These are phyloP conservation scores for Cyclotella cryptica DNA, from an alignment of 108 stramenopile genomes.

Conservation along the genomic window DNA sequence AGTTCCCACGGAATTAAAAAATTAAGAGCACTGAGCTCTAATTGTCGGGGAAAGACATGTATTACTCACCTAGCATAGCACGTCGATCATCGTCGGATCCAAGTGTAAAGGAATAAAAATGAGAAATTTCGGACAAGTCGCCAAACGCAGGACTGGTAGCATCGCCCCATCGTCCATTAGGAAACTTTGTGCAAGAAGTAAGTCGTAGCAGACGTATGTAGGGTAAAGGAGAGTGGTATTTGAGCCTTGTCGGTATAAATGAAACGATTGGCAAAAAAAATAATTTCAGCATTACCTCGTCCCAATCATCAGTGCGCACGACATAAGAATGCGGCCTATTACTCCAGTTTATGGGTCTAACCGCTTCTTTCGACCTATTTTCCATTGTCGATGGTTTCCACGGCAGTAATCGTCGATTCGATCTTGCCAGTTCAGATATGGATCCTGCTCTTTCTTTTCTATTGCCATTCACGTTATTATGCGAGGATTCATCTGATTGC, in stretches of 20 bases:
- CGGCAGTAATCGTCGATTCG: slow-evolving; percentile 60
- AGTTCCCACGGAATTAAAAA: no score
- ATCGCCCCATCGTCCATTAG: slow-evolving; percentile 95
- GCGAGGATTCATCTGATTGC: neutral
- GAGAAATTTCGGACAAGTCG: slow-evolving; percentile 86
- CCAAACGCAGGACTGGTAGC: slow-evolving; percentile 92
- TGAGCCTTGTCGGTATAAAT: no score
- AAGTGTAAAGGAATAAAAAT: slow-evolving; percentile 86
- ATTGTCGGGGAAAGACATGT: no score
- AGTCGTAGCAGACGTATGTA: neutral
- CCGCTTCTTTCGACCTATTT: slow-evolving; percentile 80
- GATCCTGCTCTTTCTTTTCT: slow-evolving; percentile 45
- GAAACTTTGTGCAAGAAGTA: slow-evolving; percentile 18
- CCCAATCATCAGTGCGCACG: slow-evolving; percentile 95
- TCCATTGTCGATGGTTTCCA: slow-evolving; percentile 83
- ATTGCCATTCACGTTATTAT: neutral
- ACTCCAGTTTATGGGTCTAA: slow-evolving; percentile 98
- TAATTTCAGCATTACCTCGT: slow-evolving; percentile 60
- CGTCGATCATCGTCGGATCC: slow-evolving; percentile 88
- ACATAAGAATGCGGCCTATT: slow-evolving; percentile 96
- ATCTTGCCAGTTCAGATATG: slow-evolving; percentile 31
- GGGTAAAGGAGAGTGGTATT: neutral
- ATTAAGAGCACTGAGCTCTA: no score
- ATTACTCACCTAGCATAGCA: slow-evolving; percentile 71
- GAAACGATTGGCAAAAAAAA: neutral